Conservation (phyloP, 2,329 filamentous ascomycete species). For the Raffaelea deltoideospora region DNA sequence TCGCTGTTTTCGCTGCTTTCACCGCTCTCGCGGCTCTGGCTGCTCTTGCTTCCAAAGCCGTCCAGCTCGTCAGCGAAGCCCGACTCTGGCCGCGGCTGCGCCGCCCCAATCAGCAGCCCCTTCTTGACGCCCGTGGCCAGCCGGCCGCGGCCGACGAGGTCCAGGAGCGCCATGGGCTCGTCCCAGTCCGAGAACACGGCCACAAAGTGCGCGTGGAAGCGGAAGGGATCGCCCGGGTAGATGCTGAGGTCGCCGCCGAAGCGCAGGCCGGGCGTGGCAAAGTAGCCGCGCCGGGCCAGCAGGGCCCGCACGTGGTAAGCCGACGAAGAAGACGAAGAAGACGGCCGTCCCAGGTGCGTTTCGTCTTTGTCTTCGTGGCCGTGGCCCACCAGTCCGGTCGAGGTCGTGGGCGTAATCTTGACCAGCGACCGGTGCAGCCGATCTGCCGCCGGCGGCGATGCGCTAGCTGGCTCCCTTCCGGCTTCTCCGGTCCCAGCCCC, state of each 20-base stretch:
- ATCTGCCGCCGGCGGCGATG: too few relatives aligned
- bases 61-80: conserved; percentile 6
- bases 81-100: conserved; percentile 19
- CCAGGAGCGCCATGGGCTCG: conserved; percentile 67
- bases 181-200: conserved; percentile 78
- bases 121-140: conserved; percentile 95
- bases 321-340: conserved; percentile 18
- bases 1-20: too few relatives aligned
- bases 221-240: conserved; percentile 85
- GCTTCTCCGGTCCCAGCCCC: too few relatives aligned
- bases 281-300: conserved; percentile 67
- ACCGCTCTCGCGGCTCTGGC: too few relatives aligned
- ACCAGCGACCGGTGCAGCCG: not conserved
- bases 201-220: conserved; percentile 92
- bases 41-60: too few relatives aligned
- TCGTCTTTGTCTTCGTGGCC: not conserved
- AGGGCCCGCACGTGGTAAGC: conserved; percentile 68
- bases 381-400: conserved; percentile 15
- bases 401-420: conserved; percentile 24
- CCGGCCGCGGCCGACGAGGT: conserved; percentile 73
- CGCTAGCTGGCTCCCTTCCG: too few relatives aligned
- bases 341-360: not conserved
- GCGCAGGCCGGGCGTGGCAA: conserved; percentile 77
- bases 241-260: conserved; percentile 92
- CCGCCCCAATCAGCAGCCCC: conserved; percentile 72